Conservation (phyloP, 495 filamentous ascomycete species). For the Penicillium longicatenatum region DNA sequence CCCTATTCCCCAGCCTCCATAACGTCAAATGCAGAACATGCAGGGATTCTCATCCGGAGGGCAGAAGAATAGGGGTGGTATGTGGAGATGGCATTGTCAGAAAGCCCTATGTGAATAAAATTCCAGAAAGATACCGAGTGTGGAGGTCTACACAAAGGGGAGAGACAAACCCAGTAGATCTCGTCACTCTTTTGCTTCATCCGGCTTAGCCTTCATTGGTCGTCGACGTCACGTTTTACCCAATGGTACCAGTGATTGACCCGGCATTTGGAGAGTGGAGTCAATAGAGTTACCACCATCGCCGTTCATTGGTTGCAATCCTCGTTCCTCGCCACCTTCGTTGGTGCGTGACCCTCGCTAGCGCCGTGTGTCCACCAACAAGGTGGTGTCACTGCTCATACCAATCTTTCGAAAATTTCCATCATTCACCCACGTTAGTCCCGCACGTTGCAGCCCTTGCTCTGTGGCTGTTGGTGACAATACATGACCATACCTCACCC, state of each 20-base stretch:
- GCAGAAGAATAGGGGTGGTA: not conserved
- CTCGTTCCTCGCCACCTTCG: conserved; percentile 30
- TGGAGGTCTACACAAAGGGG: not conserved
- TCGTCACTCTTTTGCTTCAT: conserved; percentile 9
- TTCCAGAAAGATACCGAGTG: not conserved
- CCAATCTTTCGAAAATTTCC: not conserved
- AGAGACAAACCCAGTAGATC: conserved; percentile 8
- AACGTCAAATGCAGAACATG: not conserved
- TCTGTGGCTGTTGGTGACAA: not conserved
- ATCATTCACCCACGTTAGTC: not conserved
- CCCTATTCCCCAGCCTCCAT: not conserved
- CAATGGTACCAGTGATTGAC: not conserved
- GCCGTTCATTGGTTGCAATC: conserved; percentile 20
- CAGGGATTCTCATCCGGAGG: not conserved
- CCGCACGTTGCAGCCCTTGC: not conserved
- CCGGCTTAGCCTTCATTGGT: conserved; percentile 17
- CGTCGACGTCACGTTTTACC: conserved; percentile 30
- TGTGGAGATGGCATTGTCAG: not conserved
- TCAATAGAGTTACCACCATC: not conserved
- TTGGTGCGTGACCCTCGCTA: conserved; percentile 40
- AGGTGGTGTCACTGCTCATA: conserved; percentile 6
- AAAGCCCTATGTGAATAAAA: not conserved
- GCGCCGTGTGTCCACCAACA: conserved; percentile 10
- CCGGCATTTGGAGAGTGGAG: conserved; percentile 2
- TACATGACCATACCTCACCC: conserved; percentile 15